These are phyloP conservation scores for Schizophyllum amplum DNA, from an alignment of 1,284 basidiomycete genomes.

Conservation along the genomic window DNA sequence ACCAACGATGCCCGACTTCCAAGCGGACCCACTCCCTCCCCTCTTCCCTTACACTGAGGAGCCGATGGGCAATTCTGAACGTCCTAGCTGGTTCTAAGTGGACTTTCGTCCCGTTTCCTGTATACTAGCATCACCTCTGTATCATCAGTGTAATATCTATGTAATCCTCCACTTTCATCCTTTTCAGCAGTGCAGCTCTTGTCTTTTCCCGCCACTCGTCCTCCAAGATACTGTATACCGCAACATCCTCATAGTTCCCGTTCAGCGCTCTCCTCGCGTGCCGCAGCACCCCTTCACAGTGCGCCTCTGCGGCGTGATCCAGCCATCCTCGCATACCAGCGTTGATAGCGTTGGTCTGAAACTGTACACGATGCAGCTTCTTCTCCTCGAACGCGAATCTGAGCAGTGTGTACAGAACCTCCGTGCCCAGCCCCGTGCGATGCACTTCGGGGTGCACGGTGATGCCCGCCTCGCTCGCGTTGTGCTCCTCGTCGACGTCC, in stretches of 20 bases:
- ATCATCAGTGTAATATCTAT: too few species aligned
- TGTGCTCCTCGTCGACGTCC: constrained; percentile 25
- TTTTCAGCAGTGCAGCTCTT: constrained; percentile 16
- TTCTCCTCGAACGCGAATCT: constrained; percentile 31
- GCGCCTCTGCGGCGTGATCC: constrained; percentile 27
- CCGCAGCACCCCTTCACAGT: constrained; percentile 26
- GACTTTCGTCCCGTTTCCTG: too few species aligned
- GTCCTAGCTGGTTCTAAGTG: too few species aligned
- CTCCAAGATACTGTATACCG: constrained; percentile 32
- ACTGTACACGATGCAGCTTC: constrained; percentile 31
- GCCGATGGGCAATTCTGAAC: too few species aligned
- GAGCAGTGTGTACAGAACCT: constrained; percentile 30
- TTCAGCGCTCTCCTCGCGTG: constrained; percentile 26
- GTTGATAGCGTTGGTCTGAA: constrained; percentile 32
- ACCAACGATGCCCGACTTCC: too few species aligned
- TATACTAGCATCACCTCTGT: too few species aligned
- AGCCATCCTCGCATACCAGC: constrained; percentile 35
- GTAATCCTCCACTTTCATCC: constrained; percentile 4
- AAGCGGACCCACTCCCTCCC: too few species aligned
- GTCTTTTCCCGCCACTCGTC: constrained; percentile 30
- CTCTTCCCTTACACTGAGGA: too few species aligned
- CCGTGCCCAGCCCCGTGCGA: constrained; percentile 30
- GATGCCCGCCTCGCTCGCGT: constrained; percentile 34
- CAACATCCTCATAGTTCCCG: constrained; percentile 28
- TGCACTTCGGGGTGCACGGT: constrained; percentile 28